Evolutionary conservation across 305 asterid genomes (phyloP).

Genomic region (Fraxinus ornus): DNA sequence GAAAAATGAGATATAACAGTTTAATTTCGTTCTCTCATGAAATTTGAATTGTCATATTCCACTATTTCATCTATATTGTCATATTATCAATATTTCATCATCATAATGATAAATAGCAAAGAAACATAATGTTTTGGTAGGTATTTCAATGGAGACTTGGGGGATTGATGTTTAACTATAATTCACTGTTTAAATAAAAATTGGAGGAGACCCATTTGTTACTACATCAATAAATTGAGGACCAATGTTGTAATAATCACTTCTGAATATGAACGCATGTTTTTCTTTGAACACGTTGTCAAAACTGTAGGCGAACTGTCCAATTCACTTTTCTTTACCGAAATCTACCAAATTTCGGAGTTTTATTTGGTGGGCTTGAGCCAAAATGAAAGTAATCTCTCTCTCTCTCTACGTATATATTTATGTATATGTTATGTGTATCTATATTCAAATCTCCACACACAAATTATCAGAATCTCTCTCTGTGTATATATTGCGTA

Average conservation of each 20-base stretch:
- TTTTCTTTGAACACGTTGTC: conserved; percentile 26
- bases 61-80: no score
- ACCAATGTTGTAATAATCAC: not conserved
- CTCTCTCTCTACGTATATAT: not conserved
- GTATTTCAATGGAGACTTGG: not conserved
- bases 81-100: no score
- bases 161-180: not conserved
- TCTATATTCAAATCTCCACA: not conserved
- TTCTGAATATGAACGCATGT: not conserved
- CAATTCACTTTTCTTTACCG: not conserved
- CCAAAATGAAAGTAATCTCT: not conserved
- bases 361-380: not conserved
- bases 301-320: conserved; percentile 17
- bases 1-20: no score
- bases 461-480: not conserved
- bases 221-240: not conserved
- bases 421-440: not conserved
- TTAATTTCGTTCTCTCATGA: no score
- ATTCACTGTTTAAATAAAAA: not conserved
- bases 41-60: no score
- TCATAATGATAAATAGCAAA: not conserved
- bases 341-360: not conserved
- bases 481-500: not conserved
- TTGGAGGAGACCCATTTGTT: not conserved
- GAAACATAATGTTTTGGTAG: not conserved